Percentiles rank a stretch among this genome's conserved stretches.
These are phyloP conservation scores for Mortierella sp. DNA, from an alignment of 371 early-diverging fungal species.

Conservation along the genomic window DNA sequence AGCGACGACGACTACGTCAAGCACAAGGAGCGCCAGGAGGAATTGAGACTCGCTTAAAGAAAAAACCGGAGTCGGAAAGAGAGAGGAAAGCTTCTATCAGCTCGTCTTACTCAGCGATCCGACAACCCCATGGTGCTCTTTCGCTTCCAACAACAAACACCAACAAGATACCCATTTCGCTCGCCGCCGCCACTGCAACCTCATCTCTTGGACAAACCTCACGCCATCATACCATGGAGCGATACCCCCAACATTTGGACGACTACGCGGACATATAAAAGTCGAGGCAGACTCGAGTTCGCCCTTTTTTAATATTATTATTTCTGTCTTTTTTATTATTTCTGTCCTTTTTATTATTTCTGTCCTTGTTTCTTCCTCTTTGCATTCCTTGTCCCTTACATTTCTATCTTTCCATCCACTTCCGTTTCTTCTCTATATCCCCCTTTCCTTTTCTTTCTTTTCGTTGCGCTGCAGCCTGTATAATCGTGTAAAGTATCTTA, in stretches of 20 bases:
- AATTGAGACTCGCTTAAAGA: not conserved
- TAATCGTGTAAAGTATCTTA: slow-evolving; percentile 11
- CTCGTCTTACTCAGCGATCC: not conserved
- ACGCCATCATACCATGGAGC: slow-evolving; percentile 1
- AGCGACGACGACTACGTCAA: slow-evolving; percentile 5
- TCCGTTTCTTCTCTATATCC: not conserved
- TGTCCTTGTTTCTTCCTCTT: not conserved
- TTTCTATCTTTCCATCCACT: not conserved
- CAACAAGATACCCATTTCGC: slow-evolving; percentile 8
- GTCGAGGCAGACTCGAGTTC: not conserved
- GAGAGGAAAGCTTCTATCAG: not conserved
- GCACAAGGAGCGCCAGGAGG: slow-evolving; percentile 7
- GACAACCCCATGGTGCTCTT: not conserved
- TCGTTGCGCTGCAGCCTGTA: not conserved
- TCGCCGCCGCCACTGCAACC: not conserved
- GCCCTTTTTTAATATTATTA: not conserved
- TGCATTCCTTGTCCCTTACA: not conserved
- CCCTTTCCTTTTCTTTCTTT: not conserved
- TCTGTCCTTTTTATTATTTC: not conserved
- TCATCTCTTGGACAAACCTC: not conserved
- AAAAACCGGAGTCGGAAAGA: slow-evolving; percentile 7
- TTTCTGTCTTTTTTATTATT: not conserved
- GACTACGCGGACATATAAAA: slow-evolving; percentile 2
- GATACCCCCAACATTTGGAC: not conserved
- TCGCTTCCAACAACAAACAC: not conserved